These are phyloP conservation scores for Hansenula lynferdii DNA, from an alignment of 1,139 yeast species.

Conservation along the genomic window DNA sequence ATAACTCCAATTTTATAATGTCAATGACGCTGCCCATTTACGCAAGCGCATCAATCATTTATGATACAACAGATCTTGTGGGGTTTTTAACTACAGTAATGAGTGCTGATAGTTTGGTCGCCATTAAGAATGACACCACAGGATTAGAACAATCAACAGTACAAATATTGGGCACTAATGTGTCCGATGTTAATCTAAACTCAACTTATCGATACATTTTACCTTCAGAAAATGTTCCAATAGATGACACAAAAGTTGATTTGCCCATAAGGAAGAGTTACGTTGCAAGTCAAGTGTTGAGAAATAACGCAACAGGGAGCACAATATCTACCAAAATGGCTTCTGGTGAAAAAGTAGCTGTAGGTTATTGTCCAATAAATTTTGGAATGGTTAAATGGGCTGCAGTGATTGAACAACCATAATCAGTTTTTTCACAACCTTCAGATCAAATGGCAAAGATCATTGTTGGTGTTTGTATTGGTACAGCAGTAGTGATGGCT, in stretches of 20 bases:
- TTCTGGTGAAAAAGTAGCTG: slow-evolving; percentile 46
- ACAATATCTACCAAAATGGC: slow-evolving; percentile 40
- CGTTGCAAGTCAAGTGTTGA: slow-evolving; percentile 38
- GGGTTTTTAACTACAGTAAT: slow-evolving; percentile 73
- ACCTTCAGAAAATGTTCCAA: slow-evolving; percentile 22
- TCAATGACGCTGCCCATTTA: slow-evolving; percentile 56
- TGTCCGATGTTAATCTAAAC: slow-evolving; percentile 20
- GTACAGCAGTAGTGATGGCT: slow-evolving; percentile 72
- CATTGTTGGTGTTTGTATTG: slow-evolving; percentile 74
- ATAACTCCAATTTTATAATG: slow-evolving; percentile 29
- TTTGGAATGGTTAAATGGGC: slow-evolving; percentile 61
- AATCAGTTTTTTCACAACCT: slow-evolving; percentile 57
- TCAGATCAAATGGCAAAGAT: slow-evolving; percentile 58
- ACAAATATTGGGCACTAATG: slow-evolving; percentile 31
- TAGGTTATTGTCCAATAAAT: slow-evolving; percentile 62
- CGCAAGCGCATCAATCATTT: slow-evolving; percentile 66
- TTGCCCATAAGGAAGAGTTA: slow-evolving; percentile 11
- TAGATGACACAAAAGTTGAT: slow-evolving; percentile 14
- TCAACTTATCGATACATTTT: slow-evolving; percentile 34
- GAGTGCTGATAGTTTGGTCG: slow-evolving; percentile 47
- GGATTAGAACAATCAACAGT: slow-evolving; percentile 36
- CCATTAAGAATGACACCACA: slow-evolving; percentile 42
- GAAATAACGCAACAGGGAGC: slow-evolving; percentile 42
- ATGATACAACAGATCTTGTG: slow-evolving; percentile 51
- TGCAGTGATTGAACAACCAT: slow-evolving; percentile 66